Evolutionary conservation across 441 rosid genomes (phyloP), one percentile per base, ranked within the genome.

Genomic region (Euphorbia corollata): DNA sequence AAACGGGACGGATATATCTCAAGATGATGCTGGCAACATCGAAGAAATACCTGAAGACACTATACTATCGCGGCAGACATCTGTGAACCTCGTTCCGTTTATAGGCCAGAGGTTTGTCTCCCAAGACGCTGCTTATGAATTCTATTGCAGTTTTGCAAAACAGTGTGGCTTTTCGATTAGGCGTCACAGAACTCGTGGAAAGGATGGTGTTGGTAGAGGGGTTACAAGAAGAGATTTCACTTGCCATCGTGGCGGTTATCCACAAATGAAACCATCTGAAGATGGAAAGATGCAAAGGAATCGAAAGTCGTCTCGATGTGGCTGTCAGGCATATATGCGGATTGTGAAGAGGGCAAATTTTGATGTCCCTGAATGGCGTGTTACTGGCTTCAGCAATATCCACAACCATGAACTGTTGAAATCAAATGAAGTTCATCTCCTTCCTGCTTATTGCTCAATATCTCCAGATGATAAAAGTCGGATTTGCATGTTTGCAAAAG

Each of bases 221-320:
- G 76, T 86, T 59, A 87, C 90, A 2, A 79, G 88, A 70, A 71
- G 90, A 75, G 88, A 87, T 78, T 83, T 85, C 59, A 83, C 90
- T n/a, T 85, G 89, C 76, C 88, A 83, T 71, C 80, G 87, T 10
- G 89, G 90, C 67, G 92, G 88, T 8, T 85, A 70, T 76, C 89
- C 87, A 0, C 92, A 81, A 80, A 68, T 70, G 59, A 87, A 82
- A 59, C 77, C 78, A 36, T 76, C 83, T 36, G 92, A 83, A 12
- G 86, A 85, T 72, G 84, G 86, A 36, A 87, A 82, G 82, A 74
- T 80, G 77, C 86, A 83, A 65, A 82, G 92, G 70, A 85, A 87
- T 63, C 81, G 89, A 0, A 85, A 82, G 72, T 83, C 92, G 16
- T 78, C 83, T 0, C 83, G 88, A 8, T 85, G 89, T 64, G 91